phyloP scores from a whole-genome alignment of 106 monocot species.

The Apostasia shenzhenica region DNA sequence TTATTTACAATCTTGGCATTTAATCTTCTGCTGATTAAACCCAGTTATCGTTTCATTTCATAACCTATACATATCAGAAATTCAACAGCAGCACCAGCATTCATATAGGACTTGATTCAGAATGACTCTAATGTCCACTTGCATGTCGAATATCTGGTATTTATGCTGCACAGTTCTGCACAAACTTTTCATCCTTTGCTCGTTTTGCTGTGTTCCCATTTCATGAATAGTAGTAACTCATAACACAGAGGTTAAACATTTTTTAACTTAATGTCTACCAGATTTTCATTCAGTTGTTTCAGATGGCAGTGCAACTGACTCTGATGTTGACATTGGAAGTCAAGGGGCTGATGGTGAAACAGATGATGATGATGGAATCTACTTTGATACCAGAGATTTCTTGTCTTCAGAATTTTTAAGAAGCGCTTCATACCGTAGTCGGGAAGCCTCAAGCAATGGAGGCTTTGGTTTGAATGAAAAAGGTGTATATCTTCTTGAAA shows the following conservation, averaged over 20 bases:
- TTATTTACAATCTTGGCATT: too few species aligned
- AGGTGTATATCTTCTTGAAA: constrained; percentile 12
- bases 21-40: too few species aligned
- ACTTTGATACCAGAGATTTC: constrained; percentile 82
- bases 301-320: constrained; percentile 78
- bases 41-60: too few species aligned
- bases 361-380: constrained; percentile 77
- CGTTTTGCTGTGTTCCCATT: too few species aligned
- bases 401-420: constrained; percentile 75
- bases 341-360: constrained; percentile 81
- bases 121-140: too few species aligned
- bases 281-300: constrained; percentile 96
- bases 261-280: constrained; percentile 16
- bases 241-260: background rate
- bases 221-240: too few species aligned
- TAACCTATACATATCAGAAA: too few species aligned
- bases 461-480: constrained; percentile 20
- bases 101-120: too few species aligned
- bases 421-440: constrained; percentile 80
- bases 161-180: too few species aligned
- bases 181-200: too few species aligned
- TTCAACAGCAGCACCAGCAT: too few species aligned
- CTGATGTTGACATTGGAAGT: constrained; percentile 93
- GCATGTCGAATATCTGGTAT: too few species aligned
- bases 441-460: constrained; percentile 42